These are phyloP conservation scores for Mortierella claussenii DNA, from an alignment of 192 early-diverging fungal species.

Conservation along the genomic window DNA sequence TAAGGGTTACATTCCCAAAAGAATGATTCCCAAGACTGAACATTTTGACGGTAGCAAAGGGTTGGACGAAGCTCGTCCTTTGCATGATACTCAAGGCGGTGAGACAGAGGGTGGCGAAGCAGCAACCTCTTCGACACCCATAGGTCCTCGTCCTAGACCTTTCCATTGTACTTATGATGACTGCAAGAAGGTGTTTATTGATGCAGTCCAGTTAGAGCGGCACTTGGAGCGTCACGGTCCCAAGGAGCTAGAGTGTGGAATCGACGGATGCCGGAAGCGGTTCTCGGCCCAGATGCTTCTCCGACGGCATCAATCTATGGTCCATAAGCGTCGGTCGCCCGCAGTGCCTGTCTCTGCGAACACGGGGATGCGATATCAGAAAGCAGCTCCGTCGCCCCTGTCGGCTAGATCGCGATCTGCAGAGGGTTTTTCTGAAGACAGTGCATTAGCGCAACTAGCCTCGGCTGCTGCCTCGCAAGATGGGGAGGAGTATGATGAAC, in stretches of 20 bases:
- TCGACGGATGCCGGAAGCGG: conserved; percentile 49
- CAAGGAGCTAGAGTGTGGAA: conserved; percentile 53
- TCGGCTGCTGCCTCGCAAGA: no score
- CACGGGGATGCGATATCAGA: conserved; percentile 12
- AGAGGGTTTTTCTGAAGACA: no score
- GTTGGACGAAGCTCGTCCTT: neutral
- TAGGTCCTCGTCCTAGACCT: conserved; percentile 28
- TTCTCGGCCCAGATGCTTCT: conserved; percentile 51
- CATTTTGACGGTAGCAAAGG: conserved; percentile 2
- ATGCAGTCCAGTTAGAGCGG: conserved; percentile 40
- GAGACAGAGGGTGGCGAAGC: neutral
- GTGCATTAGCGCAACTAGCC: no score
- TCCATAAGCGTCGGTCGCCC: conserved; percentile 41
- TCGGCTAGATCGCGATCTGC: no score
- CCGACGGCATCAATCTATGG: conserved; percentile 52
- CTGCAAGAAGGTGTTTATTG: conserved; percentile 53
- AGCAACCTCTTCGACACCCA: neutral
- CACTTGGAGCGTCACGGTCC: conserved; percentile 50
- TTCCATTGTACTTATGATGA: conserved; percentile 50
- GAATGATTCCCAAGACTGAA: conserved; percentile 8
- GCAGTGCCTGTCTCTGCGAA: conserved; percentile 17
- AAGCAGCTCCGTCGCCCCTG: conserved; percentile 2
- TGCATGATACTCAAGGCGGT: conserved; percentile 2
- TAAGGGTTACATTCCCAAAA: conserved; percentile 21
- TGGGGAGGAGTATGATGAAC: neutral